Evolutionary conservation across 345 rosid genomes (phyloP).

Genomic region (Citrus maxima): DNA sequence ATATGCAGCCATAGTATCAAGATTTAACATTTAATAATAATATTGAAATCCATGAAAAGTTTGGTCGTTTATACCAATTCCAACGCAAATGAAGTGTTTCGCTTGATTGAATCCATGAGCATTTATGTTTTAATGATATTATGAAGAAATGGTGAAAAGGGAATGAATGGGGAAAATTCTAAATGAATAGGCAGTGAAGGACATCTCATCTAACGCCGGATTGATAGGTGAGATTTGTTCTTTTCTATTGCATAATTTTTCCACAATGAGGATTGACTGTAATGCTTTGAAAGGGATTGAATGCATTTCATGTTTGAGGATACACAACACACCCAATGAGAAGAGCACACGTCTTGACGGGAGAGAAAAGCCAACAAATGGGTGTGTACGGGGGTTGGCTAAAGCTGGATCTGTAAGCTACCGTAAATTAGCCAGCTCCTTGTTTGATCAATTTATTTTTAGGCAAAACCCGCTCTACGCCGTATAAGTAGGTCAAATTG

Average conservation of each 20-base stretch:
- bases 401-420: too few relatives aligned
- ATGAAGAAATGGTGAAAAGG: neutral
- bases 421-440: too few relatives aligned
- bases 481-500: neutral
- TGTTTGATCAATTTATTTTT: too few relatives aligned
- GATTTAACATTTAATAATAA: too few relatives aligned
- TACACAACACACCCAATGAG: too few relatives aligned
- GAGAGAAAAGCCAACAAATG: too few relatives aligned
- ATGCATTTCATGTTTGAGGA: neutral
- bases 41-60: too few relatives aligned
- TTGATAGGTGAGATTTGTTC: constrained; percentile 20
- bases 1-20: too few relatives aligned
- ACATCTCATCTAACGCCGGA: constrained; percentile 42
- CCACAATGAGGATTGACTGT: constrained; percentile 15
- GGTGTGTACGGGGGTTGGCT: too few relatives aligned
- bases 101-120: neutral
- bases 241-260: neutral
- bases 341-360: too few relatives aligned
- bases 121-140: neutral
- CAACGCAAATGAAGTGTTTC: too few relatives aligned
- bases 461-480: neutral
- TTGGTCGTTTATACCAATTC: too few relatives aligned
- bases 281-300: constrained; percentile 18
- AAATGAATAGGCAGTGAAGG: neutral
- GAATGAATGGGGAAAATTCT: neutral